These are phyloP conservation scores for Xanthoparmelia taractica DNA, from an alignment of 495 filamentous ascomycete genomes.

Conservation along the genomic window DNA sequence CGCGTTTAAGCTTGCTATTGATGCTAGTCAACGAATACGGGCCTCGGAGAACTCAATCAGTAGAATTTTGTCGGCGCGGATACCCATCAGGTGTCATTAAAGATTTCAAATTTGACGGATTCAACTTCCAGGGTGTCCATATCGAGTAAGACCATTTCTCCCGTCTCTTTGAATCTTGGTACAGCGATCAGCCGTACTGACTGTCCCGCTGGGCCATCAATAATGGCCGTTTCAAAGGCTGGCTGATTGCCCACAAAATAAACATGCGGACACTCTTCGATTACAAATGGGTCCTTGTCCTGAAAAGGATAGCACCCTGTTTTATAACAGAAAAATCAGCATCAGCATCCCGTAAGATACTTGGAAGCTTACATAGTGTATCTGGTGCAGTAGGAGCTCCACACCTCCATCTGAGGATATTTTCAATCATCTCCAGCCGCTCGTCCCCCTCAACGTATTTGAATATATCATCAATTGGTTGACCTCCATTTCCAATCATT, in stretches of 20 bases:
- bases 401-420: slow-evolving; percentile 82
- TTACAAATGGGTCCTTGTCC: slow-evolving; percentile 78
- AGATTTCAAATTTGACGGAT: slow-evolving; percentile 56
- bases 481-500: slow-evolving; percentile 75
- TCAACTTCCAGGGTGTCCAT: slow-evolving; percentile 73
- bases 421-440: slow-evolving; percentile 79
- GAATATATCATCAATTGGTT: slow-evolving; percentile 88
- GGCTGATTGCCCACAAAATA: slow-evolving; percentile 88
- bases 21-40: not conserved
- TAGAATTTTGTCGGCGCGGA: too few relatives aligned
- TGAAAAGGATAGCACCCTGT: slow-evolving; percentile 94
- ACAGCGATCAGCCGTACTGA: slow-evolving; percentile 67
- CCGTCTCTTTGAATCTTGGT: slow-evolving; percentile 72
- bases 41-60: too few relatives aligned
- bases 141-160: slow-evolving; percentile 79
- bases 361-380: slow-evolving; percentile 68
- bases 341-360: not conserved
- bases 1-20: not conserved
- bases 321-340: slow-evolving; percentile 9
- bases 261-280: slow-evolving; percentile 76
- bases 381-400: slow-evolving; percentile 94
- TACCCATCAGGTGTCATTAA: slow-evolving; percentile 40
- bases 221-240: slow-evolving; percentile 65
- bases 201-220: slow-evolving; percentile 58
- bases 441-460: slow-evolving; percentile 72